These are phyloP conservation scores for Venturia oleaginea DNA, from an alignment of 2,329 filamentous ascomycete genomes.

Conservation along the genomic window DNA sequence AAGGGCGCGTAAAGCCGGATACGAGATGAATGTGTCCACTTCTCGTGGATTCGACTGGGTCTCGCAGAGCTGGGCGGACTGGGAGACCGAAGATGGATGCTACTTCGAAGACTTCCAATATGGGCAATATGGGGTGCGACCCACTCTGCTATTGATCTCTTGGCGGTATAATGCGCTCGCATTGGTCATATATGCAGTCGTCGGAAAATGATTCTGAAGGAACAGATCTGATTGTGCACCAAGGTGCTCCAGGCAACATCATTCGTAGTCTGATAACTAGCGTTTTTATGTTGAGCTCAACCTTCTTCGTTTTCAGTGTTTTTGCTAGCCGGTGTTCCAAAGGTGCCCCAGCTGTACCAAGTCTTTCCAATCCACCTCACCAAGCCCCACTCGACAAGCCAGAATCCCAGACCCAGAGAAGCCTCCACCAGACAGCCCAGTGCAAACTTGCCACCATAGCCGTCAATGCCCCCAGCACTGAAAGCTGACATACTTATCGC, in stretches of 20 bases:
- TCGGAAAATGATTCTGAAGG: too few species aligned
- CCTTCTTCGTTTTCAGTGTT: neutral
- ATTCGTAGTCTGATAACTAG: neutral
- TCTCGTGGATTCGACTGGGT: too few species aligned
- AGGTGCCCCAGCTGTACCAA: conserved; percentile 2
- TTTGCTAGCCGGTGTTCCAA: neutral
- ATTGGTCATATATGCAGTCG: too few species aligned
- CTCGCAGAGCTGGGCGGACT: too few species aligned
- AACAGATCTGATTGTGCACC: too few species aligned
- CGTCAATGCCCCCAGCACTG: neutral
- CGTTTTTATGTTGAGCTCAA: neutral
- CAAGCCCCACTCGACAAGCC: conserved; percentile 4
- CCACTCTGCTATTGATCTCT: too few species aligned
- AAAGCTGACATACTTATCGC: neutral
- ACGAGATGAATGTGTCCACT: too few species aligned
- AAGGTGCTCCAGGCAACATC: neutral
- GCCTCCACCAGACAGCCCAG: conserved; percentile 5
- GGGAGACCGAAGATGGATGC: too few species aligned
- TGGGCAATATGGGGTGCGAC: too few species aligned
- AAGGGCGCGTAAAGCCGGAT: too few species aligned
- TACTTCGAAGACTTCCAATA: too few species aligned
- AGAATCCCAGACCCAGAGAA: conserved; percentile 5
- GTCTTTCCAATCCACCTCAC: conserved; percentile 4
- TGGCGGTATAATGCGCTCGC: too few species aligned
- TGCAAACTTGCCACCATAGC: neutral